These are phyloP conservation scores for Pythium volutum DNA, from an alignment of 352 stramenopile species.

Conservation along the genomic window DNA sequence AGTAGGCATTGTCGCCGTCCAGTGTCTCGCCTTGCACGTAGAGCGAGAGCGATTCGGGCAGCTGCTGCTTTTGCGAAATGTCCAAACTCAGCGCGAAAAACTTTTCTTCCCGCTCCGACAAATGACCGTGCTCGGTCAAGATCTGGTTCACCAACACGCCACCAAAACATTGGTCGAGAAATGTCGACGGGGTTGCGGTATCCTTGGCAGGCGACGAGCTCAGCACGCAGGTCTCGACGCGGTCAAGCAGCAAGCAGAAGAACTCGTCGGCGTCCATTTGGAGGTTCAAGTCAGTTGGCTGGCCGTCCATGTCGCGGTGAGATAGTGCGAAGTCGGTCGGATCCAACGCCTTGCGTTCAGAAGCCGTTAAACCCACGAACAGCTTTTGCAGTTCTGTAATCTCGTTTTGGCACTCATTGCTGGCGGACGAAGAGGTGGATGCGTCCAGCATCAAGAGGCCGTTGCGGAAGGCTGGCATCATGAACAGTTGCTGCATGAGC, in stretches of 20 bases:
- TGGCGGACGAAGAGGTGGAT: background rate
- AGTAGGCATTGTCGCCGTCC: conserved; percentile 80
- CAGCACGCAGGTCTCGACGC: conserved; percentile 52
- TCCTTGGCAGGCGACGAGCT: background rate
- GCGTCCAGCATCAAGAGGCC: conserved; percentile 44
- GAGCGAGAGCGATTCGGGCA: conserved; percentile 55
- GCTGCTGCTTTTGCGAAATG: conserved; percentile 62
- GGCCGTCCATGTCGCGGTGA: conserved; percentile 66
- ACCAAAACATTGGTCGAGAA: conserved; percentile 33
- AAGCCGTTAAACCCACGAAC: conserved; percentile 56
- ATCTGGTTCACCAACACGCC: conserved; percentile 3
- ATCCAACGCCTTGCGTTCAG: conserved; percentile 47
- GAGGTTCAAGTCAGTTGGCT: conserved; percentile 64
- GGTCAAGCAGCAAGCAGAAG: conserved; percentile 74
- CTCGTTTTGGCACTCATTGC: conserved; percentile 43
- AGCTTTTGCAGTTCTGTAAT: conserved; percentile 62
- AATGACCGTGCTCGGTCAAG: conserved; percentile 65
- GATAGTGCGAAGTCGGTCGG: conserved; percentile 64
- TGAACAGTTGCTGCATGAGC: conserved; percentile 96
- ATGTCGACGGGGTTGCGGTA: conserved; percentile 8
- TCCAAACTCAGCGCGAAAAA: conserved; percentile 85
- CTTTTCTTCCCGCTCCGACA: conserved; percentile 80
- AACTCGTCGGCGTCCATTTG: conserved; percentile 88
- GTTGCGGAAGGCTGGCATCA: conserved; percentile 57
- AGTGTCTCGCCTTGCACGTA: conserved; percentile 77